phyloP scores from a whole-genome alignment of 371 early-diverging fungal genomes.

The Mortierella sp. region DNA sequence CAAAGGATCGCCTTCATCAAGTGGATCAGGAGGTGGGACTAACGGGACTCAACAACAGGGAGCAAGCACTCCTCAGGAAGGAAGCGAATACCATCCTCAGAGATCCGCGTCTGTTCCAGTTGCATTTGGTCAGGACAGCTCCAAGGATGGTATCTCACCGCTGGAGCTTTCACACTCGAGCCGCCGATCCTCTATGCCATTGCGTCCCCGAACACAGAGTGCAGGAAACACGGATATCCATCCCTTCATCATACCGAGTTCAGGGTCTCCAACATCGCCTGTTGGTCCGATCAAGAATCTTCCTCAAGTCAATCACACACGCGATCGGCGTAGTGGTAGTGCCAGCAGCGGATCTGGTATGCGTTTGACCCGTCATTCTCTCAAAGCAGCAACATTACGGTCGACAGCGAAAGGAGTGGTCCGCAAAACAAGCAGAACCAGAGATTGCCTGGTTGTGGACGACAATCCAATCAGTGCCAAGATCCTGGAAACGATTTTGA shows the following conservation, averaged over 20 bases:
- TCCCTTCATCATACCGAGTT: conserved; percentile 38
- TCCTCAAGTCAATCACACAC: conserved; percentile 26
- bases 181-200: conserved; percentile 46
- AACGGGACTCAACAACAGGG: conserved; percentile 20
- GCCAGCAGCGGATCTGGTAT: conserved; percentile 40
- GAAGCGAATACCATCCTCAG: conserved; percentile 37
- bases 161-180: conserved; percentile 15
- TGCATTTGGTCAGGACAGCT: conserved; percentile 37
- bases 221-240: conserved; percentile 42
- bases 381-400: conserved; percentile 52
- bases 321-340: conserved; percentile 45
- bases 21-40: conserved; percentile 25
- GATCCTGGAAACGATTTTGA: conserved; percentile 86
- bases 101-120: conserved; percentile 52
- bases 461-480: conserved; percentile 91
- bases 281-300: conserved; percentile 27
- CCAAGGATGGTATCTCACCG: conserved; percentile 18
- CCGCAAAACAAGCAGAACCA: conserved; percentile 41
- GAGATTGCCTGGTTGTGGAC: conserved; percentile 82
- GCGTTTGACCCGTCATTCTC: conserved; percentile 48
- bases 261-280: conserved; percentile 37
- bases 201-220: conserved; percentile 52
- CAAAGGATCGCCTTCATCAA: conserved; percentile 43
- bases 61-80: conserved; percentile 26
- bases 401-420: conserved; percentile 45